A percentile compares a stretch with the other conserved stretches of the same genome.
Conservation (phyloP, 106 monocot genomes). For the Phalaenopsis equestris region DNA sequence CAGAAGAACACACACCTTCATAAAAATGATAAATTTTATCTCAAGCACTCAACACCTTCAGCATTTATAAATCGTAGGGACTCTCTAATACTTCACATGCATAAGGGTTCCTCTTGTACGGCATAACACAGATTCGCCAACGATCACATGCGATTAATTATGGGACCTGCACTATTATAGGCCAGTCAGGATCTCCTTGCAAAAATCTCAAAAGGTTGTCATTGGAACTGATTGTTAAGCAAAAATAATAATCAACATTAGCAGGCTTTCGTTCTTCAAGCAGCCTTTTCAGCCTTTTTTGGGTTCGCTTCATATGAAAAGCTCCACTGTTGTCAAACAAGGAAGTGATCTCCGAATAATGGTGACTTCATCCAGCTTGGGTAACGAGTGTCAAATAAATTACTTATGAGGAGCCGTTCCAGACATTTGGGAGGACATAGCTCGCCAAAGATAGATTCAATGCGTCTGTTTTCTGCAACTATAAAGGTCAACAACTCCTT, state of each 20-base stretch:
- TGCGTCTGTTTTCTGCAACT: neutral
- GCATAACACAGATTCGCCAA: neutral
- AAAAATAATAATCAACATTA: neutral
- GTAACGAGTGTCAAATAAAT: no score
- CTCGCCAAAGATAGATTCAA: constrained; percentile 13
- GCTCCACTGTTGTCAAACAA: no score
- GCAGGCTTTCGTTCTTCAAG: neutral
- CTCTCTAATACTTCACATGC: neutral
- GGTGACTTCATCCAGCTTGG: no score
- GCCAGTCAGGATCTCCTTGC: neutral
- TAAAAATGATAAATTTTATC: no score
- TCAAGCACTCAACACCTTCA: no score
- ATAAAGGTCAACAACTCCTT: constrained; percentile 1
- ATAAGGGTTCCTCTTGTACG: neutral
- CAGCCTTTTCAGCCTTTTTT: neutral
- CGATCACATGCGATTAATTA: neutral
- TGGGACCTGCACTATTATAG: neutral
- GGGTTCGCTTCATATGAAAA: neutral
- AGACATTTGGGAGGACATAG: constrained; percentile 20
- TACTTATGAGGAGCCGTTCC: no score
- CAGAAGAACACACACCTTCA: no score
- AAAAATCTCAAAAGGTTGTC: neutral
- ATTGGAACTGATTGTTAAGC: neutral
- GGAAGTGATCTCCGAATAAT: no score
- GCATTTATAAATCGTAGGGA: no score